Conservation (phyloP, 345 rosid genomes). For the Eucalyptus cloeziana region DNA sequence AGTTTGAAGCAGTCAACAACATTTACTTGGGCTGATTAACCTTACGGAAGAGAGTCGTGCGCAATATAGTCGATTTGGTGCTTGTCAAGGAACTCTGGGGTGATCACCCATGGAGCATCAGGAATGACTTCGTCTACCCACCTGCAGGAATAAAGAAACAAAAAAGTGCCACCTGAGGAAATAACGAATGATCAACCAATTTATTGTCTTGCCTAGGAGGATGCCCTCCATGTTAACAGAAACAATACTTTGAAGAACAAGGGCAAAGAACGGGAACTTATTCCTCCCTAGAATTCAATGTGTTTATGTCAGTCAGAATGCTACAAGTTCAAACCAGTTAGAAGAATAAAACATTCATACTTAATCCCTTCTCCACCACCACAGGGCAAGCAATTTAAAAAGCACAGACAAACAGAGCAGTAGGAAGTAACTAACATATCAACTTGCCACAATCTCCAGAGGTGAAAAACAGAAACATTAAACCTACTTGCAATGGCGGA, state of each 20-base stretch:
- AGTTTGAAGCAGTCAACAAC: background rate
- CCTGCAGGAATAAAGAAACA: conserved; percentile 16
- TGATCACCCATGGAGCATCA: conserved; percentile 87
- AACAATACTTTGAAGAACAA: background rate
- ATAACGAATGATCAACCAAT: background rate
- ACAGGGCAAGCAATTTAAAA: background rate
- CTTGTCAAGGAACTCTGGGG: conserved; percentile 78
- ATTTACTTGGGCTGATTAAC: background rate
- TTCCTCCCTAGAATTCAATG: background rate
- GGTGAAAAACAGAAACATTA: background rate
- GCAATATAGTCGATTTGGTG: conserved; percentile 70
- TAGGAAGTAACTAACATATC: background rate
- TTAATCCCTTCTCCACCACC: background rate
- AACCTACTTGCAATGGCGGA: conserved; percentile 90
- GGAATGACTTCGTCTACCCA: conserved; percentile 97
- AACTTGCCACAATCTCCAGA: background rate
- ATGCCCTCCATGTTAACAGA: background rate
- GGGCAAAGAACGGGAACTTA: background rate
- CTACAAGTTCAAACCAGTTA: background rate
- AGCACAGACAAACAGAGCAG: background rate
- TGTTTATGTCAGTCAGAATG: background rate
- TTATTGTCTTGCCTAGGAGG: background rate
- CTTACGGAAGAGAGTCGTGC: conserved; percentile 90
- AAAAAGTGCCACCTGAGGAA: background rate
- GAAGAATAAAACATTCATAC: background rate